These are phyloP conservation scores for Penicillium italicum DNA, from an alignment of 2,329 filamentous ascomycete species.

Conservation along the genomic window DNA sequence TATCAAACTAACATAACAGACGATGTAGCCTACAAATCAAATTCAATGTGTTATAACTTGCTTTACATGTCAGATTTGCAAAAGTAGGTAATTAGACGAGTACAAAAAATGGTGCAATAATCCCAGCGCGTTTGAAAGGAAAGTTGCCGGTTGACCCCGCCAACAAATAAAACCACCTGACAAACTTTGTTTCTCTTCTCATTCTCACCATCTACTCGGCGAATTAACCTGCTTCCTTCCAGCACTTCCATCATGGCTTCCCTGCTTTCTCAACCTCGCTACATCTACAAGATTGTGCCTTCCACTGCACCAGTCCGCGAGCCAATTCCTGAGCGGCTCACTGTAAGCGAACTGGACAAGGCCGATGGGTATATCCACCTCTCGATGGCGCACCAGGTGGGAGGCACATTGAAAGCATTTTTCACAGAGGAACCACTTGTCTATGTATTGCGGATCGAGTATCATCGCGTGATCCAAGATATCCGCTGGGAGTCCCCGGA, in stretches of 20 bases:
- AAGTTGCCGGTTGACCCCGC: slow-evolving; percentile 12
- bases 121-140: not conserved
- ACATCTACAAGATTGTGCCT: slow-evolving; percentile 40
- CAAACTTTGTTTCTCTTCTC: not conserved
- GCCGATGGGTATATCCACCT: slow-evolving; percentile 40
- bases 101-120: not conserved
- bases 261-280: slow-evolving; percentile 25
- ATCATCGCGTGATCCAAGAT: slow-evolving; percentile 26
- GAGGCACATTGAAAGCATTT: slow-evolving; percentile 39
- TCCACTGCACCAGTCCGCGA: slow-evolving; percentile 35
- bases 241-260: slow-evolving; percentile 12
- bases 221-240: not conserved
- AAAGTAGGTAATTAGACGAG: not conserved
- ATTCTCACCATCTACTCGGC: not conserved
- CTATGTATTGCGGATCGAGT: slow-evolving; percentile 38
- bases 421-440: slow-evolving; percentile 38
- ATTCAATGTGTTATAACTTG: not conserved
- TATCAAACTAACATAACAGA: not conserved
- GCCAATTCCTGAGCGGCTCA: slow-evolving; percentile 35
- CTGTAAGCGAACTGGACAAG: slow-evolving; percentile 38
- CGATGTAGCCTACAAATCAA: not conserved
- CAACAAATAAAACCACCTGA: slow-evolving; percentile 6
- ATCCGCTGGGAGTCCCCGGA: slow-evolving; percentile 41
- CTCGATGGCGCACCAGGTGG: slow-evolving; percentile 37
- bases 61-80: no score